Conservation (phyloP, 352 stramenopile species). For the Pythium brachiatum region DNA sequence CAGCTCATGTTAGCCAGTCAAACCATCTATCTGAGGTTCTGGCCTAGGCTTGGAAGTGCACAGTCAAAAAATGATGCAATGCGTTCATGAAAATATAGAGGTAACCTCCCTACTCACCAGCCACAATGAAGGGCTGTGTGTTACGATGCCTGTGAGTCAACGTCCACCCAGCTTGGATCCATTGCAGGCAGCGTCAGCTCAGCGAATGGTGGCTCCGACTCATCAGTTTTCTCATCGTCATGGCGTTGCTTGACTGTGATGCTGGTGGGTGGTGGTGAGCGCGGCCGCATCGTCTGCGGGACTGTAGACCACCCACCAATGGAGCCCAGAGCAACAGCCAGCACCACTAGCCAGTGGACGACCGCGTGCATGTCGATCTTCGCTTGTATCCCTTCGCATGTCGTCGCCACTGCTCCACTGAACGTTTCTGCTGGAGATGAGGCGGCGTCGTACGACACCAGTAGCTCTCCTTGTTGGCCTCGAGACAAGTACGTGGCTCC, state of each 20-base stretch:
- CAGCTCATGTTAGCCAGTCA: too few relatives aligned
- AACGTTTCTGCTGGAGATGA: neutral
- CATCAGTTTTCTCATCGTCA: too few relatives aligned
- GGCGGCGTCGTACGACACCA: neutral
- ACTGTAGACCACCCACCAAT: too few relatives aligned
- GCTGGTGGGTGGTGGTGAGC: neutral
- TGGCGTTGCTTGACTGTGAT: too few relatives aligned
- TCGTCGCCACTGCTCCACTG: neutral
- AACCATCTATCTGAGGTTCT: too few relatives aligned
- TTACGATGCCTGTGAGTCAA: neutral
- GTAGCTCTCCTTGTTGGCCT: neutral
- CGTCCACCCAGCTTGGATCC: neutral
- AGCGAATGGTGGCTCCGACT: too few relatives aligned
- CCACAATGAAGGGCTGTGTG: too few relatives aligned
- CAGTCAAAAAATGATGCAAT: too few relatives aligned
- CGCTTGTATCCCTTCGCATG: neutral
- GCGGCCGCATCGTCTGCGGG: neutral
- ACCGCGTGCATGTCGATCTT: neutral
- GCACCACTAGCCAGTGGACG: neutral
- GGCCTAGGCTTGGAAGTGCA: too few relatives aligned
- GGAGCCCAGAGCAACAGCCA: neutral
- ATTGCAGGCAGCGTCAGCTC: too few relatives aligned
- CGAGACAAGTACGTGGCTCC: neutral
- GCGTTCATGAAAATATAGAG: neutral
- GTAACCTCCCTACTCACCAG: too few relatives aligned